Evolutionary conservation across 2,329 filamentous ascomycete species (phyloP).

Genomic region (Apiospora phragmitis): DNA sequence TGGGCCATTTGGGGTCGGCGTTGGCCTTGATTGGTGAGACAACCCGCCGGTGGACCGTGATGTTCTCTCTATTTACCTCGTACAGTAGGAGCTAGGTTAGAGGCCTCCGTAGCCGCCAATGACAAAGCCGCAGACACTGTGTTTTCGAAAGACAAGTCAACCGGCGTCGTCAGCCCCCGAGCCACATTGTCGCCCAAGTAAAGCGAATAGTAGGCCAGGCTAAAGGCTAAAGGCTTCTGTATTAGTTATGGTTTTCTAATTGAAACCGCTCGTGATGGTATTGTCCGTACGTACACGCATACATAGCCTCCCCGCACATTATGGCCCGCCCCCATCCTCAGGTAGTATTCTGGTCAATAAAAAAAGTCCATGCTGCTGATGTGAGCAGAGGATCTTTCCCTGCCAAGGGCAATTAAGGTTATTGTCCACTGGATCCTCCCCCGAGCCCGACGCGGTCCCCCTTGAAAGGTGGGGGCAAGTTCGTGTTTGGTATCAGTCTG

Average conservation of each 20-base stretch:
- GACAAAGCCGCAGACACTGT: not conserved
- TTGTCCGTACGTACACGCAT: not conserved
- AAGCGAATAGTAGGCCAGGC: not conserved
- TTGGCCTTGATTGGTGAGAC: conserved; percentile 1
- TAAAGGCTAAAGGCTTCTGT: not conserved
- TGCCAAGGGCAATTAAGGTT: not conserved
- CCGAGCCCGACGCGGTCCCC: not conserved
- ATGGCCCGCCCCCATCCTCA: not conserved
- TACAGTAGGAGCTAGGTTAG: not conserved
- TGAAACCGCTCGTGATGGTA: not conserved
- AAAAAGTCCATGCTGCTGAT: conserved; percentile 1
- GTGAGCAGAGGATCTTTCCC: not conserved
- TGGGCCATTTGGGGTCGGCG: not conserved
- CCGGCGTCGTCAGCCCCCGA: not conserved
- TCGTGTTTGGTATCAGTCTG: not conserved
- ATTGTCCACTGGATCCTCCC: not conserved
- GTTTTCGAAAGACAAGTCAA: not conserved
- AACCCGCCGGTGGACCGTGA: not conserved
- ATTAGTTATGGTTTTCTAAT: not conserved
- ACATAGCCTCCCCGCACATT: not conserved
- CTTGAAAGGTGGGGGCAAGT: not conserved
- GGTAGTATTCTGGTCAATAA: not conserved
- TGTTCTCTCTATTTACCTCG: conserved; percentile 1
- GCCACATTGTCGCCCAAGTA: not conserved
- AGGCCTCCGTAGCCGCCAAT: not conserved